Percentiles rank a stretch among this genome's conserved stretches.
These are phyloP conservation scores for Spencermartinsiella ligniputridi DNA, from an alignment of 1,139 yeast species.

Conservation along the genomic window DNA sequence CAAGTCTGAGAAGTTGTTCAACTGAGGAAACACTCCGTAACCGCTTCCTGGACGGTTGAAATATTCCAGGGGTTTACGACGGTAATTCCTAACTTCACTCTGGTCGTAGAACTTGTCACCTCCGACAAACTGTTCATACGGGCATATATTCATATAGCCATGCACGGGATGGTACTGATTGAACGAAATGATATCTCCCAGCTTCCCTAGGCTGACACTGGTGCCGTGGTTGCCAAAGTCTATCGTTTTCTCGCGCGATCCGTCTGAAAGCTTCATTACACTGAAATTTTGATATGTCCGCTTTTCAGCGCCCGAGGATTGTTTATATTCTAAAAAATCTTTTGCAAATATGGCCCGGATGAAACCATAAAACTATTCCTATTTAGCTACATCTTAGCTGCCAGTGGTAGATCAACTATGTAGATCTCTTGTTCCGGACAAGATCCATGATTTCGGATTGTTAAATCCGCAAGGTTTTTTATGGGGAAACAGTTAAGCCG, in stretches of 20 bases:
- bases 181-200: conserved; percentile 5
- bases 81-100: conserved; percentile 5
- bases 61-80: conserved; percentile 7
- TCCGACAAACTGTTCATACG: conserved; percentile 7
- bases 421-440: too few species aligned
- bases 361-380: too few species aligned
- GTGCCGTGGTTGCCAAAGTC: conserved; percentile 9
- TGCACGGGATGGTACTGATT: conserved; percentile 7
- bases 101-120: conserved; percentile 7
- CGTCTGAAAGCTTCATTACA: not conserved
- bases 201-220: conserved; percentile 6
- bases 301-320: too few species aligned
- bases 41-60: conserved; percentile 7
- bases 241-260: conserved; percentile 6
- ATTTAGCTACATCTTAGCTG: too few species aligned
- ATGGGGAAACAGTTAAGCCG: not conserved
- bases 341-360: too few species aligned
- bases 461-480: too few species aligned
- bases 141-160: conserved; percentile 4
- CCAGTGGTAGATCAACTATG: too few species aligned
- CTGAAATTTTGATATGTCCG: too few species aligned
- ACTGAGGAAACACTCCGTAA: conserved; percentile 3
- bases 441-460: too few species aligned
- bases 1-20: not conserved
- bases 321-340: too few species aligned